Conservation (phyloP, 129 eudicot genomes). For the Centrapalus pauciflorus region DNA sequence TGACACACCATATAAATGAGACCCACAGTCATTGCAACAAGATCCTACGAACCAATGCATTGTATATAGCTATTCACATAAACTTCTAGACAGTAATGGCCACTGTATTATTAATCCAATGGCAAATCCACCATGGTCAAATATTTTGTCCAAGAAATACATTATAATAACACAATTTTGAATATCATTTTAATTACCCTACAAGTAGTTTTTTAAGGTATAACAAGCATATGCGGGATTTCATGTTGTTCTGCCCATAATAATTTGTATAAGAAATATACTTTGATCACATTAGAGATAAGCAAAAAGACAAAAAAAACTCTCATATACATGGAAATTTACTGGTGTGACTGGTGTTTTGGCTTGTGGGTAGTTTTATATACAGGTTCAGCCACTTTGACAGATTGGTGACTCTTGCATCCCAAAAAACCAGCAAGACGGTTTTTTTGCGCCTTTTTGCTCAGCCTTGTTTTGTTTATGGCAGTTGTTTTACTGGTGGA, state of each 20-base stretch:
- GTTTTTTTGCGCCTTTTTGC: slow-evolving; percentile 13
- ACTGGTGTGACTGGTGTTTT: slow-evolving; percentile 18
- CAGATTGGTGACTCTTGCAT: slow-evolving; percentile 39
- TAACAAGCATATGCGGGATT: no score
- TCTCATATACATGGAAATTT: slow-evolving; percentile 17
- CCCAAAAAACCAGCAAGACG: slow-evolving; percentile 35
- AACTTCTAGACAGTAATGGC: slow-evolving; percentile 12
- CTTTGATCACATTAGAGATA: slow-evolving; percentile 3
- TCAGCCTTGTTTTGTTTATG: neutral
- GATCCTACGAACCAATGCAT: neutral
- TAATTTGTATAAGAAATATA: neutral
- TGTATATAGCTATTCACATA: slow-evolving; percentile 6
- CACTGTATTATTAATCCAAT: slow-evolving; percentile 1
- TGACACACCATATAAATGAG: neutral
- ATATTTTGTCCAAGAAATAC: no score
- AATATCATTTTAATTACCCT: no score
- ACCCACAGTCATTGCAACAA: neutral
- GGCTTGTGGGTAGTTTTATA: slow-evolving; percentile 12
- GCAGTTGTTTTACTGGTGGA: neutral
- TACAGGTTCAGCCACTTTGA: slow-evolving; percentile 38
- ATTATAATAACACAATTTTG: no score
- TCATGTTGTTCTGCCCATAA: no score
- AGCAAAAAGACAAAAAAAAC: slow-evolving; percentile 1
- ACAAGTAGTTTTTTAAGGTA: no score
- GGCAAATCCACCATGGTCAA: no score